Evolutionary conservation across 2,329 filamentous ascomycete species (phyloP).

Genomic region (Capronia americana): DNA sequence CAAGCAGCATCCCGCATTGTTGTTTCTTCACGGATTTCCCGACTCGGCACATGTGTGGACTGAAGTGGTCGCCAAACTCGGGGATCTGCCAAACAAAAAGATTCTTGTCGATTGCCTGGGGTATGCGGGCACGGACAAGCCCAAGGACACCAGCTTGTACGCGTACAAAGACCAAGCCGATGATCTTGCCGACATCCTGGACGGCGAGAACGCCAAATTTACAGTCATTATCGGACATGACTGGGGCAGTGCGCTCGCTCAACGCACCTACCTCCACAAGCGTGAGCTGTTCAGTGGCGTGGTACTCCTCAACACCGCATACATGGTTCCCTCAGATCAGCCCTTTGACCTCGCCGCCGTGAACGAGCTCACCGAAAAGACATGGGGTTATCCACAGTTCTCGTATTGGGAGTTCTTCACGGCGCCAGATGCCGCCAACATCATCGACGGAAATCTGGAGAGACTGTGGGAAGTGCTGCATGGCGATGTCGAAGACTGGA

Average conservation of each 20-base stretch:
- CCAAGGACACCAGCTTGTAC: slow-evolving; percentile 48
- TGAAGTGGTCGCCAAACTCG: slow-evolving; percentile 50
- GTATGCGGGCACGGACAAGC: slow-evolving; percentile 51
- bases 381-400: slow-evolving; percentile 48
- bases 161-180: slow-evolving; percentile 45
- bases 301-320: slow-evolving; percentile 52
- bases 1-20: slow-evolving; percentile 43
- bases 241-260: slow-evolving; percentile 54
- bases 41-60: slow-evolving; percentile 55
- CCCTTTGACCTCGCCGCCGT: slow-evolving; percentile 48
- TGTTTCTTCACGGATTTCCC: slow-evolving; percentile 60
- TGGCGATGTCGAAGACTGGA: slow-evolving; percentile 42
- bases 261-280: slow-evolving; percentile 53
- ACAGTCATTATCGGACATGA: slow-evolving; percentile 58
- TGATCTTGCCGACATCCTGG: slow-evolving; percentile 52
- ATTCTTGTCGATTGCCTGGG: slow-evolving; percentile 50
- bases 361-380: slow-evolving; percentile 44
- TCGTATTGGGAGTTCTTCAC: slow-evolving; percentile 58
- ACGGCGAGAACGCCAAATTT: slow-evolving; percentile 45
- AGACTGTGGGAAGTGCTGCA: slow-evolving; percentile 47
- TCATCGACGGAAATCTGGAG: slow-evolving; percentile 50
- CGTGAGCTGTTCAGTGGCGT: slow-evolving; percentile 51
- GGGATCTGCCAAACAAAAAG: slow-evolving; percentile 49
- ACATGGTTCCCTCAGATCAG: slow-evolving; percentile 44
- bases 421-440: slow-evolving; percentile 46